A percentile compares a stretch with the other conserved stretches of the same genome.
These are phyloP conservation scores for Wallacemonas sp. DNA, from an alignment of 208 protist species.

Conservation along the genomic window DNA sequence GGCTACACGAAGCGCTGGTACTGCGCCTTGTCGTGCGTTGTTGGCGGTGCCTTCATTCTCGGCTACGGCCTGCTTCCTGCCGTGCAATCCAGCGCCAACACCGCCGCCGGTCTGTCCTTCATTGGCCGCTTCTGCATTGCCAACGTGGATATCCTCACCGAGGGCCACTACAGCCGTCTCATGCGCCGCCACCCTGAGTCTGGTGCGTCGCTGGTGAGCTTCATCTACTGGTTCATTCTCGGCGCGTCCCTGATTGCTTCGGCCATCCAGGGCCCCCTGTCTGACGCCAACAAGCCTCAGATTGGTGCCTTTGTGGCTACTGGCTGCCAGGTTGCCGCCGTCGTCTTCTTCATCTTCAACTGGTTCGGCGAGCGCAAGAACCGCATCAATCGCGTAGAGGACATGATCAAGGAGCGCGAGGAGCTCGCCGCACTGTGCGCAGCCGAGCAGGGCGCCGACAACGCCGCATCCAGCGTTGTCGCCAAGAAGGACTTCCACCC, in stretches of 20 bases:
- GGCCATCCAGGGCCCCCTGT: constrained; percentile 32
- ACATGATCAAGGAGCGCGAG: constrained; percentile 14
- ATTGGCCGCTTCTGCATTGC: constrained; percentile 32
- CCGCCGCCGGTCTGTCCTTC: constrained; percentile 23
- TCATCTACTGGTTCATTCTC: constrained; percentile 43
- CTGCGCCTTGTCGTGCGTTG: constrained; percentile 25
- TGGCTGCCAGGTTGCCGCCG: constrained; percentile 19
- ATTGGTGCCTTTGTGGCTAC: constrained; percentile 30
- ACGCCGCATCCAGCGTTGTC: not conserved
- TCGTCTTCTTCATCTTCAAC: constrained; percentile 39
- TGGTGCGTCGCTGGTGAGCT: constrained; percentile 35
- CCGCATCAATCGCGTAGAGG: constrained; percentile 25
- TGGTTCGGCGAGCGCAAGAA: constrained; percentile 40
- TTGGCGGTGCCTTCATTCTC: constrained; percentile 26
- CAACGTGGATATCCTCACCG: constrained; percentile 39
- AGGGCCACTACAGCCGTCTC: constrained; percentile 51
- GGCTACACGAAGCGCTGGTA: constrained; percentile 52
- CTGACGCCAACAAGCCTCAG: constrained; percentile 27
- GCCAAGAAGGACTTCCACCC: constrained; percentile 8
- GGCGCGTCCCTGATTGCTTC: constrained; percentile 25
- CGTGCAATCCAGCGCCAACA: constrained; percentile 20
- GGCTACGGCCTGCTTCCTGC: constrained; percentile 26
- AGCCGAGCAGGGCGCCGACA: not conserved
- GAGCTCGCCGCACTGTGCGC: constrained; percentile 8
- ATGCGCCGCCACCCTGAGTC: constrained; percentile 30